Evolutionary conservation across 2,329 filamentous ascomycete genomes (phyloP), one percentile per base, ranked within the genome.

Genomic region (Aspergillus hortae): DNA sequence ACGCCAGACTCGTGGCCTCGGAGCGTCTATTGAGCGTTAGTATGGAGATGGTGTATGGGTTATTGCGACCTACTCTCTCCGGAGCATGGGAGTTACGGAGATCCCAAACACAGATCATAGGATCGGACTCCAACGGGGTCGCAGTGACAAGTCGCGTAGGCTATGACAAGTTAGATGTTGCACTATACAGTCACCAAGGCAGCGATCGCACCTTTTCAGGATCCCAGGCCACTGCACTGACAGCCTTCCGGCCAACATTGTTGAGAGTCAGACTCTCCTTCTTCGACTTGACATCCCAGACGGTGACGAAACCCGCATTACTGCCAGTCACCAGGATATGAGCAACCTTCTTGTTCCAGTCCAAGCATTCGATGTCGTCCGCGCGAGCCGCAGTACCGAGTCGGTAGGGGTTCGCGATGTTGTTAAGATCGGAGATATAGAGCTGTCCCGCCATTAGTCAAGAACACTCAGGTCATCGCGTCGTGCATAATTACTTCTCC

Each of bases 211-310:
- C 88, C 75, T 90, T 92, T 65, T 94, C 90, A 1, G 94, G 95
- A 65, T 99, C 94, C 94, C 94, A 99, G 11, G 92, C 92, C 62
- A 99, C 90, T 54, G 95, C 87, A 73, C 92, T 96, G 65, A 97
- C 91, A 49, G 92, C 82, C 75, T 96, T 99, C 57, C 94, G 85
- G 67, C 90, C 94, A 58, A 80, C 78, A 67, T 89, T 89, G 78
- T 96, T 99, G 59, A 99, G 79, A 33, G 92, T 96, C 73, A 99
- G 77, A 51, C 92, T 96, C 62, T 96, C 91, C 76, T 96, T 96
- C 82, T 96, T 97, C 11, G 90, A 91, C 79, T 96, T 96, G 59
- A 97, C 81, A 74, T 99, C 94, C 94, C 94, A 99, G 15, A 99
- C 92, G 2, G 94, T 97, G 33, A 97, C 92, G 66, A 97, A 95